Evolutionary conservation across 176 grass and related monocot species (phyloP).

Genomic region (Ensete ventricosum): DNA sequence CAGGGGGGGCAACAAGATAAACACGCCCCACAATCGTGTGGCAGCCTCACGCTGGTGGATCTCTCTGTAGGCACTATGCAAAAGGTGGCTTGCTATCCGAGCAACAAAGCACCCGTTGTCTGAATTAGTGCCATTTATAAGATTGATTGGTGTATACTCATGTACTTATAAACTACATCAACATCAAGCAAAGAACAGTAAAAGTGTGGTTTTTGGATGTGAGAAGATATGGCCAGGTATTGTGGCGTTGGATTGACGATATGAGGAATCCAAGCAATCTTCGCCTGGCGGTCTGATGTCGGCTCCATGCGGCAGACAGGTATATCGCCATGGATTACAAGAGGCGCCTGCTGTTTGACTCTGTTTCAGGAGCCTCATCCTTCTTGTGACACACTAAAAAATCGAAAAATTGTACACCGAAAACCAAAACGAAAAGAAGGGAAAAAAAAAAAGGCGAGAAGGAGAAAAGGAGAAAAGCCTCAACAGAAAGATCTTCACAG

Average conservation of each 20-base stretch:
- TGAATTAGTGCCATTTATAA: constrained; percentile 18
- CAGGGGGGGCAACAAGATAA: not conserved
- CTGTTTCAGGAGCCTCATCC: constrained; percentile 14
- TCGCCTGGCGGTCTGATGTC: constrained; percentile 29
- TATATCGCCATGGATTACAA: constrained; percentile 21
- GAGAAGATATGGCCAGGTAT: constrained; percentile 26
- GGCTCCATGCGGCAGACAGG: constrained; percentile 48
- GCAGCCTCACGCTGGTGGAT: constrained; percentile 5
- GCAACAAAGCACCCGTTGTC: constrained; percentile 31
- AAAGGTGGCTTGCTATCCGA: constrained; percentile 23
- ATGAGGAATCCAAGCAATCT: constrained; percentile 30
- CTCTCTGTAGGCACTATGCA: constrained; percentile 33
- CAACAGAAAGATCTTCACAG: no score
- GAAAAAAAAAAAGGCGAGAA: no score
- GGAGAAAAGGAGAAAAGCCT: no score
- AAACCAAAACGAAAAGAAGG: no score
- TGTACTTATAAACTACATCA: no score
- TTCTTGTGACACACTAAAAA: no score
- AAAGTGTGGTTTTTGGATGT: no score
- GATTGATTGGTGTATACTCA: no score
- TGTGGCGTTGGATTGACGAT: constrained; percentile 32
- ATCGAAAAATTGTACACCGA: no score
- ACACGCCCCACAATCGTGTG: constrained; percentile 31
- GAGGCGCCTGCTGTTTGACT: constrained; percentile 37
- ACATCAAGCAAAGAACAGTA: no score